Evolutionary conservation across 768 basidiomycete genomes (phyloP), one percentile per base, ranked within the genome.

Genomic region (Leucocoprinus sp.): DNA sequence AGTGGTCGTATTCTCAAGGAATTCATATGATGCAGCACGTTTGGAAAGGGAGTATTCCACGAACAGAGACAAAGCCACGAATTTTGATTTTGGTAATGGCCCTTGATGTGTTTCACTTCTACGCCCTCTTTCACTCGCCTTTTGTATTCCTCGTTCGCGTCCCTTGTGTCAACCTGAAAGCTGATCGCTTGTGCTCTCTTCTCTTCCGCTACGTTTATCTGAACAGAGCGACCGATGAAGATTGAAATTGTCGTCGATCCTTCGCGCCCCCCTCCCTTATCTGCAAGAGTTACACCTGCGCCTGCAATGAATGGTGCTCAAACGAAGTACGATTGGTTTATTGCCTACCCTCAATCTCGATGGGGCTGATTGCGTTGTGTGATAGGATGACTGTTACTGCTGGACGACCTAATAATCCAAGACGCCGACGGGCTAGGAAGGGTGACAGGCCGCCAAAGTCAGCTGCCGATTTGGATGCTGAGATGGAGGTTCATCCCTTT

Each of bases 231-330:
- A 54, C 88, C 91, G 18, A 96, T 98, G 93, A 95, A 93, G 75
- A 93, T 98, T 52, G 95, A 99, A 74, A 90, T 98, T 54, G 80
- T 98, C 36, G 76, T 95, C 61, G 90, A 95, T 68, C 90, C 90
- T 9, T 74, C 82, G 36, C 74, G 76, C 34, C 63, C 82, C n/a
- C 72, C 78, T 5, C 63, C 87, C 4, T 73, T 99, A 52, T 80
- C 79, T 14, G 78, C 86, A 19, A 88, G 96, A 43, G 89, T 99
- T 27, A 87, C 89, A 3, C 88, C 91, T 27, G 76, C 80, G 2
- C 66, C 70, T 35, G 68, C 64, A 7, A 57, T 68, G 34, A 55
- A 60, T 43, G 61, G 28, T 29, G 23, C 53, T 14, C 44, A 51
- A 45, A 43, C 57, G 21, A 67, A 65, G 65, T 65, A 52, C 49